phyloP scores from a whole-genome alignment of 176 grass and related monocot species.

The Puya raimondii region DNA sequence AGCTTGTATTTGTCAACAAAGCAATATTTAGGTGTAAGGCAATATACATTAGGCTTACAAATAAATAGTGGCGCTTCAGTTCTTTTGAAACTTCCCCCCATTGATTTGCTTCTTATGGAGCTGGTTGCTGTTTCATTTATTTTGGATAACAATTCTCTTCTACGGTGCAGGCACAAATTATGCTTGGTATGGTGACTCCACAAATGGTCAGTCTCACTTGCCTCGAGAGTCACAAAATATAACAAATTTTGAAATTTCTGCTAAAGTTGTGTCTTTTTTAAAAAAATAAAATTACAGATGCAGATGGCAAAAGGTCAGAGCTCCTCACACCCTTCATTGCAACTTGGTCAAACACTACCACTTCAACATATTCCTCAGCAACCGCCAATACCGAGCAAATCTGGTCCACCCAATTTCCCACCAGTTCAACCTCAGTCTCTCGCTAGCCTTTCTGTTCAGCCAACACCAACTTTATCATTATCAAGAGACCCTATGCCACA shows the following conservation, averaged over 20 bases:
- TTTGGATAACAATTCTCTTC: background rate
- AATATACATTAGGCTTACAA: background rate
- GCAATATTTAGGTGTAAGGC: background rate
- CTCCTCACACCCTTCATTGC: slow-evolving; percentile 42
- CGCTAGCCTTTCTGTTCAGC: slow-evolving; percentile 34
- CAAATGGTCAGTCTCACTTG: slow-evolving; percentile 52
- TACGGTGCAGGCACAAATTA: slow-evolving; percentile 73
- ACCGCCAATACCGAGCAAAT: slow-evolving; percentile 21
- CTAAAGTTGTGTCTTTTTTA: slow-evolving; percentile 1
- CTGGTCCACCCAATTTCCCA: slow-evolving; percentile 20
- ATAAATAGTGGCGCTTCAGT: background rate
- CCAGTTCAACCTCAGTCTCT: slow-evolving; percentile 36
- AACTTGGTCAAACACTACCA: slow-evolving; percentile 32
- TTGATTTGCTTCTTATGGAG: background rate
- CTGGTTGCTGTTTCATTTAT: background rate
- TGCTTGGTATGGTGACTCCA: slow-evolving; percentile 79
- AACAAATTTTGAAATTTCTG: background rate
- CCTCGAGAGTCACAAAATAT: background rate
- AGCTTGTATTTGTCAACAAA: no score
- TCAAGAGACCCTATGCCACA: slow-evolving; percentile 50
- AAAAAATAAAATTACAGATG: slow-evolving; percentile 53
- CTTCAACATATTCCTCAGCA: slow-evolving; percentile 47
- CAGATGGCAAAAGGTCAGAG: slow-evolving; percentile 74
- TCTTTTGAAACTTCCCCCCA: background rate
- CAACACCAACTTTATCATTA: slow-evolving; percentile 29